phyloP scores from a whole-genome alignment of 2,329 filamentous ascomycete genomes.

The Cryphonectria japonica region DNA sequence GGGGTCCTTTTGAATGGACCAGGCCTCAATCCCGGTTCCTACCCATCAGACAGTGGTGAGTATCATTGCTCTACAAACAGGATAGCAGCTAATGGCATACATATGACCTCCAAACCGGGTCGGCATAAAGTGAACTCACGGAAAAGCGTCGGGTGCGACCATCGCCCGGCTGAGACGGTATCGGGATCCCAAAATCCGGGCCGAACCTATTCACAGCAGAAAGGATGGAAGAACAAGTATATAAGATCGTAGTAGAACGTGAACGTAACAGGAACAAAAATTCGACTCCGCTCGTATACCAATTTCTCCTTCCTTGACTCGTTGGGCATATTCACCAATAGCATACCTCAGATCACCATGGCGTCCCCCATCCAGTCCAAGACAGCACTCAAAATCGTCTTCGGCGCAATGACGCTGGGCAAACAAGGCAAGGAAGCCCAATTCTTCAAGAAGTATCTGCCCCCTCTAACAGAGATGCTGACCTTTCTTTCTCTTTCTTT shows the following conservation, averaged over 20 bases:
- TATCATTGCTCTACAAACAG: no score
- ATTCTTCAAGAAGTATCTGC: no score
- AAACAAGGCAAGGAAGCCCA: conserved; percentile 28
- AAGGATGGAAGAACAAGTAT: background rate
- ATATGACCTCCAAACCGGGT: background rate
- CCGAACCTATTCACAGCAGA: background rate
- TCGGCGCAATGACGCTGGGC: conserved; percentile 39
- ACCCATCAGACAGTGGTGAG: no score
- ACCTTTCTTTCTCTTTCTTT: no score
- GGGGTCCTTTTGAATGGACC: no score
- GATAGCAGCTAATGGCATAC: background rate
- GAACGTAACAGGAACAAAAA: background rate
- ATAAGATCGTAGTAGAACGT: background rate
- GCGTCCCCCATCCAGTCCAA: conserved; percentile 3
- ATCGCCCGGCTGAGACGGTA: no score
- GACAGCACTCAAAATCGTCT: conserved; percentile 33
- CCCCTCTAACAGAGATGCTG: background rate
- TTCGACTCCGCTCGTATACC: background rate
- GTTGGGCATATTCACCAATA: no score
- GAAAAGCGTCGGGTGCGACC: background rate
- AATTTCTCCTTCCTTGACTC: background rate
- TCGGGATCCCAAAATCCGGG: background rate
- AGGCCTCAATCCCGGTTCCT: no score
- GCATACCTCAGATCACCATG: background rate
- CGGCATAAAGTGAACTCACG: background rate